Evolutionary conservation across 1,139 yeast genomes (phyloP).

Genomic region (Spencermartinsiella ligniputridi): DNA sequence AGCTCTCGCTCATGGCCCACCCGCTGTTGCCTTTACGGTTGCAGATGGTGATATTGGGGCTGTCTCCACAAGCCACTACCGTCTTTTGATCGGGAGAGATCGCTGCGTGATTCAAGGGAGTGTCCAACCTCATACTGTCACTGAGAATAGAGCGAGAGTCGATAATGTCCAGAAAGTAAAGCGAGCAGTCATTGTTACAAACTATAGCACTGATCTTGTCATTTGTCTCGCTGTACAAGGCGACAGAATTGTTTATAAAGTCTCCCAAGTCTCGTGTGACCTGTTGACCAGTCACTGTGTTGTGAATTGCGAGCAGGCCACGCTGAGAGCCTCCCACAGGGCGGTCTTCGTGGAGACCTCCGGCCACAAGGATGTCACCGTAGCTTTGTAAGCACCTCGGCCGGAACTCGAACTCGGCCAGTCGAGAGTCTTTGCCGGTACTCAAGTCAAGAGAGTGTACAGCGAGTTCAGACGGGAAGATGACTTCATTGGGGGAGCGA

Average conservation of each 20-base stretch:
- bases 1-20: conserved; percentile 30
- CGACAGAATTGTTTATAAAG: conserved; percentile 79
- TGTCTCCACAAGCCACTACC: conserved; percentile 57
- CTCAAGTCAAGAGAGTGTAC: conserved; percentile 43
- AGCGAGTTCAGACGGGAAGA: conserved; percentile 47
- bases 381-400: conserved; percentile 62
- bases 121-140: conserved; percentile 42
- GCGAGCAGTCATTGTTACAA: conserved; percentile 75
- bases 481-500: conserved; percentile 37
- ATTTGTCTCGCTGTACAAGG: conserved; percentile 36
- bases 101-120: conserved; percentile 57
- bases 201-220: conserved; percentile 47
- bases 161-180: conserved; percentile 60
- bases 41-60: conserved; percentile 46
- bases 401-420: conserved; percentile 50
- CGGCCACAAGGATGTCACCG: conserved; percentile 59
- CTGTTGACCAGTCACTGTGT: conserved; percentile 43
- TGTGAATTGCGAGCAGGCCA: conserved; percentile 60
- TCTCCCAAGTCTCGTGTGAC: conserved; percentile 64
- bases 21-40: conserved; percentile 33
- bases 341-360: conserved; percentile 51
- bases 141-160: conserved; percentile 42
- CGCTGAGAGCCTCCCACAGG: conserved; percentile 25
- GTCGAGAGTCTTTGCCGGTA: conserved; percentile 34
- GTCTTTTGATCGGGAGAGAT: conserved; percentile 54